These are phyloP conservation scores for Hypoxylon sp. DNA, from an alignment of 2,329 filamentous ascomycete species.

Conservation along the genomic window DNA sequence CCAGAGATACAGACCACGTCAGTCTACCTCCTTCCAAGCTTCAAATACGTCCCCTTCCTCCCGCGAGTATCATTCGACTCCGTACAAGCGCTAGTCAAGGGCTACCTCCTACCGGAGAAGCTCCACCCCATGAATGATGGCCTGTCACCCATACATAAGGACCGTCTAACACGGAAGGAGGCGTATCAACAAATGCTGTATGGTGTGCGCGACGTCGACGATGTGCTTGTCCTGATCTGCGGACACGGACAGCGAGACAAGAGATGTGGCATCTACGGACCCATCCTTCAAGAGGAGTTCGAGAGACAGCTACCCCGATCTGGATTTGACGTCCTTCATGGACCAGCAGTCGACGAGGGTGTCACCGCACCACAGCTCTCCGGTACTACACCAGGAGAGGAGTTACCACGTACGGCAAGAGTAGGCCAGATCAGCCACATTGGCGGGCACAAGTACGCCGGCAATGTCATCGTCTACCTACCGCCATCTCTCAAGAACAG, in stretches of 20 bases:
- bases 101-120: conserved; percentile 73
- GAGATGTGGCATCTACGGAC: conserved; percentile 85
- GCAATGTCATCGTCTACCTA: conserved; percentile 85
- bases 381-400: conserved; percentile 37
- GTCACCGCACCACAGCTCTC: conserved; percentile 49
- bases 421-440: conserved; percentile 83
- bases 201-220: conserved; percentile 71
- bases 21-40: conserved; percentile 84
- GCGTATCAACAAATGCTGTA: conserved; percentile 66
- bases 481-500: conserved; percentile 65
- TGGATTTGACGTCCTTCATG: conserved; percentile 64
- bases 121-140: conserved; percentile 73
- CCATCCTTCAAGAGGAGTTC: conserved; percentile 79
- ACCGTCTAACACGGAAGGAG: conserved; percentile 64
- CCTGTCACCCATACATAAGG: conserved; percentile 69
- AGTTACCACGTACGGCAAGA: conserved; percentile 61
- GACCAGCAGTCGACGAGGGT: conserved; percentile 58
- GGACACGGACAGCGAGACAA: conserved; percentile 86
- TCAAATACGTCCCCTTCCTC: conserved; percentile 82
- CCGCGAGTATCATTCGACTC: conserved; percentile 71
- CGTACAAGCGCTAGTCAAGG: conserved; percentile 71
- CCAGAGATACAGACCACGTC: conserved; percentile 68
- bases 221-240: conserved; percentile 86
- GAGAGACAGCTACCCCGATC: conserved; percentile 65
- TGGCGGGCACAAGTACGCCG: conserved; percentile 87